Evolutionary conservation across 192 early-diverging fungal genomes (phyloP).

Genomic region (Kappamyces sp.): DNA sequence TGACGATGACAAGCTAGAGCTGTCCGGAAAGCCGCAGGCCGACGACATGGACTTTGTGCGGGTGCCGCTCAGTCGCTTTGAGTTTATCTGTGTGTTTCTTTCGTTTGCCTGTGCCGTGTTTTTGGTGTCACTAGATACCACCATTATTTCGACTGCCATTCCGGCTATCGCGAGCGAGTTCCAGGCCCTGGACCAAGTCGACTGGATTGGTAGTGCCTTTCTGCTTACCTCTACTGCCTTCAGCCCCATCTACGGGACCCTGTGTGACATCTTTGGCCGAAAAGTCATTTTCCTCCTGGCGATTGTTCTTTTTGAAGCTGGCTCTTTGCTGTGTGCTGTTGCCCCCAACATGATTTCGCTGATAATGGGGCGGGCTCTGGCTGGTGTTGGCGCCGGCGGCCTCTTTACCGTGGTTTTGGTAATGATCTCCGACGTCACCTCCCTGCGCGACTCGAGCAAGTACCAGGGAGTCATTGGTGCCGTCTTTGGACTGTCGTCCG

Average conservation of each 20-base stretch:
- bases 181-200: conserved; percentile 48
- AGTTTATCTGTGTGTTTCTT: too few relatives aligned
- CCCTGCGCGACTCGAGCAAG: conserved; percentile 62
- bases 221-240: conserved; percentile 62
- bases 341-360: conserved; percentile 53
- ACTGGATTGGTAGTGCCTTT: conserved; percentile 76
- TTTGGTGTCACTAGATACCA: conserved; percentile 68
- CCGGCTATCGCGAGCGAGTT: conserved; percentile 66
- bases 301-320: conserved; percentile 67
- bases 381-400: conserved; percentile 74
- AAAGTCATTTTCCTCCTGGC: conserved; percentile 64
- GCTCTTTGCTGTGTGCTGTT: conserved; percentile 72
- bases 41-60: too few relatives aligned
- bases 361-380: conserved; percentile 66
- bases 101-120: conserved; percentile 54
- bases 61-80: too few relatives aligned
- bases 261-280: conserved; percentile 87
- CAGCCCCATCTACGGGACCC: conserved; percentile 70
- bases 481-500: conserved; percentile 67
- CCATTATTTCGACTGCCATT: conserved; percentile 72
- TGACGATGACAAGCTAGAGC: too few relatives aligned
- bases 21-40: too few relatives aligned
- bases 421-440: conserved; percentile 76
- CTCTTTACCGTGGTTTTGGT: conserved; percentile 74
- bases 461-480: conserved; percentile 71